These are phyloP conservation scores for Coleophoma cylindrospora DNA, from an alignment of 2,329 filamentous ascomycete species.

Conservation along the genomic window DNA sequence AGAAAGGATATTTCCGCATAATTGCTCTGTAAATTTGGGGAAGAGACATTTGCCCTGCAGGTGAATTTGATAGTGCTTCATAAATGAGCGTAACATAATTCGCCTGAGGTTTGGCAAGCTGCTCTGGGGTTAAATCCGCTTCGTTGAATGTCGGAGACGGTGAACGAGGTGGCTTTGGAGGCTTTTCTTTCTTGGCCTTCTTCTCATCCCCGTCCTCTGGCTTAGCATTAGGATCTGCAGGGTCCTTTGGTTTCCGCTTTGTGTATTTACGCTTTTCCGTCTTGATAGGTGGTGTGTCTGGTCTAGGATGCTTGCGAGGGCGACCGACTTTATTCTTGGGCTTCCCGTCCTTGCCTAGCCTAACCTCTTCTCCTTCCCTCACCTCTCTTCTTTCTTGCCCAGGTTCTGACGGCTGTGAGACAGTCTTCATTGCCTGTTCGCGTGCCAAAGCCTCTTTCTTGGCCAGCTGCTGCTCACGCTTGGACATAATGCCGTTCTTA, in stretches of 20 bases:
- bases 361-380: background rate
- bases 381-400: conserved; percentile 4
- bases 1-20: conserved; percentile 52
- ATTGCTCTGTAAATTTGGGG: conserved; percentile 57
- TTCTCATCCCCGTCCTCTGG: conserved; percentile 48
- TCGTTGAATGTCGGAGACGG: conserved; percentile 49
- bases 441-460: conserved; percentile 54
- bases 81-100: conserved; percentile 55
- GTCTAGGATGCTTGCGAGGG: conserved; percentile 57
- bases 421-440: conserved; percentile 46
- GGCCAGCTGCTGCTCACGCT: conserved; percentile 62
- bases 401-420: conserved; percentile 36
- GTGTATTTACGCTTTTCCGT: conserved; percentile 64
- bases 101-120: conserved; percentile 60
- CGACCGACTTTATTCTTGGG: conserved; percentile 60
- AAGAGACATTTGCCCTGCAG: conserved; percentile 45
- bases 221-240: conserved; percentile 36
- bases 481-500: conserved; percentile 80
- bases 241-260: conserved; percentile 51
- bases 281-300: conserved; percentile 47
- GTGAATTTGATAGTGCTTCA: conserved; percentile 46
- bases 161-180: conserved; percentile 30
- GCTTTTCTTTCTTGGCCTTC: conserved; percentile 40
- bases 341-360: background rate
- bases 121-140: conserved; percentile 61